Conservation (phyloP, 768 basidiomycete species). For the Auricularia heimuer region DNA sequence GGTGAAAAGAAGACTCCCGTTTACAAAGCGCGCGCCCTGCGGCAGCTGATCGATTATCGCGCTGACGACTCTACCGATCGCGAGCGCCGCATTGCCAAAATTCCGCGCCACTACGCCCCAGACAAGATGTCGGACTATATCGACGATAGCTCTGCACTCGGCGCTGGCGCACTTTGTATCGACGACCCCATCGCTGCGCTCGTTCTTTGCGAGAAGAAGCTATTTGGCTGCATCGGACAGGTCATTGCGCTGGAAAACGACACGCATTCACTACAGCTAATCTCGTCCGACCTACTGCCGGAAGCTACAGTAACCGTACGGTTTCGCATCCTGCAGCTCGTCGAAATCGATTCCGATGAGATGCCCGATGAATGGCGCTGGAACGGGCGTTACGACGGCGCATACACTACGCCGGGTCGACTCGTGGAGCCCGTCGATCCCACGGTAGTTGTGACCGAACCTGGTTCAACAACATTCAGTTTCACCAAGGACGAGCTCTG, state of each 20-base stretch:
- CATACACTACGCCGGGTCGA: background rate
- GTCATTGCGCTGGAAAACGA: background rate
- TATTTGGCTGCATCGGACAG: background rate
- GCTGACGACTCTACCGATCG: background rate
- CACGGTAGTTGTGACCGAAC: background rate
- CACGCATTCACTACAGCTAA: background rate
- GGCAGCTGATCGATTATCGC: background rate
- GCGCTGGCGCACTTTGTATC: background rate
- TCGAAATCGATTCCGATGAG: background rate
- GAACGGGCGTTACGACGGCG: background rate
- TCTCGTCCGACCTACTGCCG: background rate
- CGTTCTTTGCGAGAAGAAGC: background rate
- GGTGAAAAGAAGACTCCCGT: background rate
- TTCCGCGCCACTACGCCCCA: background rate
- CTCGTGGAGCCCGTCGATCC: background rate
- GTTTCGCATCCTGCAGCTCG: background rate
- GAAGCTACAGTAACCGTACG: background rate
- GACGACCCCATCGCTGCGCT: background rate
- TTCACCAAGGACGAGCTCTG: background rate
- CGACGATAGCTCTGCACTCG: background rate
- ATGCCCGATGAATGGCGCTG: background rate
- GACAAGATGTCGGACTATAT: background rate
- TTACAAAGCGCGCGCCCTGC: background rate
- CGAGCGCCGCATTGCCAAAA: background rate
- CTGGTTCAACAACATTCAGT: background rate